phyloP scores from a whole-genome alignment of 179 eudicot genomes.

The Amaranthus tricolor region DNA sequence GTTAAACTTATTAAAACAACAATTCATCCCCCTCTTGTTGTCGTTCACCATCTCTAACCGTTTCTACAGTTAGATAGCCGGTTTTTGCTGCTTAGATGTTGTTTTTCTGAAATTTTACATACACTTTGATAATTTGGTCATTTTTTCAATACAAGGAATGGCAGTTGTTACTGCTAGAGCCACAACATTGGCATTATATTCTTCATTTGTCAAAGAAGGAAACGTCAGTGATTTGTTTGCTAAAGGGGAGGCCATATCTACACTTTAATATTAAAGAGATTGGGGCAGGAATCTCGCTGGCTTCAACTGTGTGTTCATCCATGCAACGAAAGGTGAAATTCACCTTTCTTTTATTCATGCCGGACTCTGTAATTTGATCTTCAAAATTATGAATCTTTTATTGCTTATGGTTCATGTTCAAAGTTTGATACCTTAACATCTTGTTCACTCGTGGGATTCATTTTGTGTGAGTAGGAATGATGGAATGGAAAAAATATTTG shows the following conservation, averaged over 20 bases:
- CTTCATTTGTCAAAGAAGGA: slow-evolving; percentile 96
- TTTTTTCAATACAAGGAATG: slow-evolving; percentile 70
- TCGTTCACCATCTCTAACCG: too few relatives aligned
- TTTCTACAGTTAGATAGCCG: background rate
- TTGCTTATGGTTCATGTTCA: background rate
- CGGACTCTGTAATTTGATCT: background rate
- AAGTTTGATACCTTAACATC: too few relatives aligned
- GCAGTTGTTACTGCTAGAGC: slow-evolving; percentile 98
- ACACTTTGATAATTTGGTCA: slow-evolving; percentile 14
- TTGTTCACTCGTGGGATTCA: too few relatives aligned
- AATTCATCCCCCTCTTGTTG: too few relatives aligned
- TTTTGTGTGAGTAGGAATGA: too few relatives aligned
- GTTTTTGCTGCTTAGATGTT: background rate
- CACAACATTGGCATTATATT: slow-evolving; percentile 88
- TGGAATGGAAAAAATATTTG: too few relatives aligned
- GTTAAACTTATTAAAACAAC: too few relatives aligned
- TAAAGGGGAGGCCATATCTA: slow-evolving; percentile 96
- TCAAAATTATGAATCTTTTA: too few relatives aligned
- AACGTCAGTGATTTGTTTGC: slow-evolving; percentile 95
- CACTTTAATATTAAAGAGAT: slow-evolving; percentile 82
- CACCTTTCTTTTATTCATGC: background rate
- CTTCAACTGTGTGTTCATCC: slow-evolving; percentile 87
- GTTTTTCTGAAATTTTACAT: background rate
- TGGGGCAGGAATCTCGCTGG: slow-evolving; percentile 87
- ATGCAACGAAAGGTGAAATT: slow-evolving; percentile 83